These are phyloP conservation scores for Lathyrus tuberosus DNA, from an alignment of 306 rosid species.

Conservation along the genomic window DNA sequence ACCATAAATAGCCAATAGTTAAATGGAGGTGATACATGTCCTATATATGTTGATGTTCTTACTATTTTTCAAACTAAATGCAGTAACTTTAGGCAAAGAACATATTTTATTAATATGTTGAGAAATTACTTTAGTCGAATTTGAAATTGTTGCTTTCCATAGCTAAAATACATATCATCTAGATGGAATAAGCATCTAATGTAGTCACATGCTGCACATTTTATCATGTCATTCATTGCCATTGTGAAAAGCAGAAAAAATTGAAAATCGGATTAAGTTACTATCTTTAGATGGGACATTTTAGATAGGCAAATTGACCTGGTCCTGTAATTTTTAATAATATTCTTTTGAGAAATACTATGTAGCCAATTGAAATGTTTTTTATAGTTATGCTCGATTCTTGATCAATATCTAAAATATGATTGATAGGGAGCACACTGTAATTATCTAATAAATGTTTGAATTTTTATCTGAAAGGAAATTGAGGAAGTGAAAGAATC, in stretches of 20 bases:
- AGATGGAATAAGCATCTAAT: too few relatives aligned
- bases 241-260: not conserved
- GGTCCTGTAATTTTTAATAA: not conserved
- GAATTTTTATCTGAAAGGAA: not conserved
- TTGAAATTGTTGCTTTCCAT: conserved; percentile 5
- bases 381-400: not conserved
- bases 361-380: conserved; percentile 7
- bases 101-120: conserved; percentile 20
- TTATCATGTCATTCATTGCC: not conserved
- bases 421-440: not conserved
- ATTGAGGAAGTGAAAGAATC: not conserved
- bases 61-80: not conserved
- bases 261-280: not conserved
- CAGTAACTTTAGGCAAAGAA: conserved; percentile 17
- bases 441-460: not conserved
- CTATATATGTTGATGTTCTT: not conserved
- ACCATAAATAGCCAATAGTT: not conserved
- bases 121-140: not conserved
- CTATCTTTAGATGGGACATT: not conserved
- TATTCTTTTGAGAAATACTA: not conserved
- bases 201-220: not conserved
- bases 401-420: not conserved
- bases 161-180: not conserved
- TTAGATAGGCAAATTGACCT: not conserved
- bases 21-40: conserved; percentile 13